Conservation (phyloP, 2,329 filamentous ascomycete genomes). For the Colletotrichum sp. region DNA sequence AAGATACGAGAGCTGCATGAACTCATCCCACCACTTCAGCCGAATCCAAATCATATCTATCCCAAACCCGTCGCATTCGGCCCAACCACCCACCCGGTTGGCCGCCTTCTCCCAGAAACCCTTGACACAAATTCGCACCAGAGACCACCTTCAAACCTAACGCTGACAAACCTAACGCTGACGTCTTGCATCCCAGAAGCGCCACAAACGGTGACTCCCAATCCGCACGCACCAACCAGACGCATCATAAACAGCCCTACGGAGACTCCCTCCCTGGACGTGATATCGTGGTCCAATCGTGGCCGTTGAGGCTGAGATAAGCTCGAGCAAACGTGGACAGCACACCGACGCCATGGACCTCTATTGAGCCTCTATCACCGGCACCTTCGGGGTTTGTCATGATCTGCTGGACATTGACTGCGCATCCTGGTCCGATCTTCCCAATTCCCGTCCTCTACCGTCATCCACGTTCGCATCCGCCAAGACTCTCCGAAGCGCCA, state of each 20-base stretch:
- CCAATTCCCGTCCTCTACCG: neutral
- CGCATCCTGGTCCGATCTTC: neutral
- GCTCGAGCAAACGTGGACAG: neutral
- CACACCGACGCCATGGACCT: neutral
- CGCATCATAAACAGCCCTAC: neutral
- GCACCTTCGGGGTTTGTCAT: neutral
- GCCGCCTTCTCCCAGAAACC: neutral
- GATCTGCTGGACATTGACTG: neutral
- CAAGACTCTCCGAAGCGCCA: neutral
- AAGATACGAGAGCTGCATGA: neutral
- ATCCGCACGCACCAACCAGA: neutral
- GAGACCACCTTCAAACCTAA: neutral
- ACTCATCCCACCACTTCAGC: neutral
- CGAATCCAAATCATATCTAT: neutral
- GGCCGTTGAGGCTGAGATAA: constrained; percentile 1
- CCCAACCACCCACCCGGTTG: neutral
- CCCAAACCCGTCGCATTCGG: neutral
- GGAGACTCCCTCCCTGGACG: neutral
- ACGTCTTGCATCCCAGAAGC: neutral
- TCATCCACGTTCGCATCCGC: neutral
- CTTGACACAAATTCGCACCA: neutral
- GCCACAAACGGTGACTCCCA: neutral
- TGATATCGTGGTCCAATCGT: neutral
- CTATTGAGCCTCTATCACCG: neutral
- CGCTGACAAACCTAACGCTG: neutral